These are phyloP conservation scores for Boletus coffeatus DNA, from an alignment of 1,284 basidiomycete species.

Conservation along the genomic window DNA sequence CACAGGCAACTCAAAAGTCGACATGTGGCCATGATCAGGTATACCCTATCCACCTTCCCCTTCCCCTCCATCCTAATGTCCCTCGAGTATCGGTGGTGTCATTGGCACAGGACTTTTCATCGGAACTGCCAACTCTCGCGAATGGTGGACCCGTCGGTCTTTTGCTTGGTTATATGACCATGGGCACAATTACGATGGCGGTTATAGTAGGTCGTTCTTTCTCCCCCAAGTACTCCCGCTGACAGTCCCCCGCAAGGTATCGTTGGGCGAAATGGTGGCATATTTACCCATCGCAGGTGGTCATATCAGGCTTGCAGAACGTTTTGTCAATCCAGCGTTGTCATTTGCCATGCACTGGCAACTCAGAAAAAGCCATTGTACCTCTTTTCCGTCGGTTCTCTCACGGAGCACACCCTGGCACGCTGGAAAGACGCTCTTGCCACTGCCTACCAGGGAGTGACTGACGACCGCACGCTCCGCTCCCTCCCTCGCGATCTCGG, in stretches of 20 bases:
- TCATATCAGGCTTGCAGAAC: too few relatives aligned
- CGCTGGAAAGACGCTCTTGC: slow-evolving; percentile 24
- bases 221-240: too few relatives aligned
- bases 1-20: too few relatives aligned
- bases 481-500: slow-evolving; percentile 24
- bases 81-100: slow-evolving; percentile 56
- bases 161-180: too few relatives aligned
- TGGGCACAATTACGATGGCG: too few relatives aligned
- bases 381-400: slow-evolving; percentile 23
- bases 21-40: slow-evolving; percentile 14
- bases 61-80: background rate
- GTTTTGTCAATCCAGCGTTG: too few relatives aligned
- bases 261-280: too few relatives aligned
- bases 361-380: slow-evolving; percentile 15
- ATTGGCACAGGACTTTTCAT: slow-evolving; percentile 72
- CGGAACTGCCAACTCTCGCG: slow-evolving; percentile 47
- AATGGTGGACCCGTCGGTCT: slow-evolving; percentile 56
- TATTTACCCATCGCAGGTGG: too few relatives aligned
- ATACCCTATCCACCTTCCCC: background rate
- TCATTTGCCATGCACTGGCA: background rate
- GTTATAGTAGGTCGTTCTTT: too few relatives aligned
- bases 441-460: slow-evolving; percentile 10
- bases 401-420: slow-evolving; percentile 20
- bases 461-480: slow-evolving; percentile 21
- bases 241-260: too few relatives aligned